These are phyloP conservation scores for Boletellus sp. DNA, from an alignment of 768 basidiomycete genomes.

Conservation along the genomic window DNA sequence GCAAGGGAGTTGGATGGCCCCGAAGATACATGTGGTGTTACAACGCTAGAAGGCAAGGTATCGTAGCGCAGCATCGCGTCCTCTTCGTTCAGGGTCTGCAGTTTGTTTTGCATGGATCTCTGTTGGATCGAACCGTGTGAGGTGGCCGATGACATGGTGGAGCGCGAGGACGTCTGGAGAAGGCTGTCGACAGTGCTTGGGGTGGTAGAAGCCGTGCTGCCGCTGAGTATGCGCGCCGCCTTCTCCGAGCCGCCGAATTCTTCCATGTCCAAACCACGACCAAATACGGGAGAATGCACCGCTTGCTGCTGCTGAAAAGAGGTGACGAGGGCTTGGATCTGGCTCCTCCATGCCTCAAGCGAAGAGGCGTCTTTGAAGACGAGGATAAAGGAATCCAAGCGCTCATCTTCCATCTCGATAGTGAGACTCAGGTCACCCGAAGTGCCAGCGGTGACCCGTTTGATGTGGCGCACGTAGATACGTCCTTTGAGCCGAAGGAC, in stretches of 20 bases:
- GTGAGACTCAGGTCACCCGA: conserved; percentile 88
- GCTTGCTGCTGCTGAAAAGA: conserved; percentile 60
- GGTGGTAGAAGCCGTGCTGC: conserved; percentile 60
- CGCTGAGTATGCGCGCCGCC: conserved; percentile 76
- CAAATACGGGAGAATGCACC: conserved; percentile 31
- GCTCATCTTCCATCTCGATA: conserved; percentile 96
- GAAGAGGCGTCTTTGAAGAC: conserved; percentile 90
- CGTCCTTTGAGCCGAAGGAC: conserved; percentile 90
- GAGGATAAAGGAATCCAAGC: conserved; percentile 90
- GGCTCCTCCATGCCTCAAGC: conserved; percentile 83
- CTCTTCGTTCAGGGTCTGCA: conserved; percentile 68
- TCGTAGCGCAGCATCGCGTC: conserved; percentile 62
- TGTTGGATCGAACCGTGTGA: conserved; percentile 57
- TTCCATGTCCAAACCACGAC: conserved; percentile 53
- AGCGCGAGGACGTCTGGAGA: conserved; percentile 61
- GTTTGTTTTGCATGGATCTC: conserved; percentile 39
- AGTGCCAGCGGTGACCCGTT: conserved; percentile 78
- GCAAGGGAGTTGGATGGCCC: conserved; percentile 78
- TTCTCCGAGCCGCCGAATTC: conserved; percentile 78
- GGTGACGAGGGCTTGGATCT: conserved; percentile 75
- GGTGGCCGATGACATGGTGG: conserved; percentile 71
- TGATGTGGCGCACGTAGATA: conserved; percentile 94
- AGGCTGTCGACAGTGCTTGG: conserved; percentile 61
- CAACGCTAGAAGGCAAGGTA: conserved; percentile 45
- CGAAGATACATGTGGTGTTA: conserved; percentile 67